Conservation (phyloP, 129 eudicot genomes). For the Helichrysum umbraculigerum region DNA sequence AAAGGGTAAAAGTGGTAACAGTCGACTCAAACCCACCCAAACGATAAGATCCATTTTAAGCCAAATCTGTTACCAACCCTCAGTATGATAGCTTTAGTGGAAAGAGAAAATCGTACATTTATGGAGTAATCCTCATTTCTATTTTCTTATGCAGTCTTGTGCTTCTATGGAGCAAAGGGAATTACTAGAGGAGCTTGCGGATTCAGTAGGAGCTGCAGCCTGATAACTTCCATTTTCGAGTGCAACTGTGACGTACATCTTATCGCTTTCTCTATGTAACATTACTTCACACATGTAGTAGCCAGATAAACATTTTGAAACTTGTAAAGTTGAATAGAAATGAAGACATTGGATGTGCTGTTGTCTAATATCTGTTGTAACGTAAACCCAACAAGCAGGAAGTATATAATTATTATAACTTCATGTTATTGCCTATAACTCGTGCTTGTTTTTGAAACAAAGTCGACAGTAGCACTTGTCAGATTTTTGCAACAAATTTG, state of each 20-base stretch:
- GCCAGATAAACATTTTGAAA: neutral
- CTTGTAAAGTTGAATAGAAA: slow-evolving; percentile 9
- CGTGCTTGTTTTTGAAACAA: neutral
- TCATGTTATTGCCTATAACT: neutral
- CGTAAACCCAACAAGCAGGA: neutral
- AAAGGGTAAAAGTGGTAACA: neutral
- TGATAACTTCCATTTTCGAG: slow-evolving; percentile 20
- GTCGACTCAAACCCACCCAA: neutral
- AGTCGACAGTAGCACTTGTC: neutral
- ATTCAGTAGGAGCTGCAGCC: slow-evolving; percentile 53
- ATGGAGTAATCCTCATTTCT: neutral
- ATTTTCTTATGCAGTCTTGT: slow-evolving; percentile 63
- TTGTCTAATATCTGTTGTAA: neutral
- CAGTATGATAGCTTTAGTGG: neutral
- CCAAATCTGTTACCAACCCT: neutral
- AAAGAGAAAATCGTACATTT: neutral
- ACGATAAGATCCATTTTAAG: no score
- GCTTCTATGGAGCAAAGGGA: slow-evolving; percentile 82
- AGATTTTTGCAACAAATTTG: neutral
- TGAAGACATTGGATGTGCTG: neutral
- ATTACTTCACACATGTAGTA: slow-evolving; percentile 8
- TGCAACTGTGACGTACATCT: neutral
- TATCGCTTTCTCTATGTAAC: neutral
- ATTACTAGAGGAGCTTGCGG: slow-evolving; percentile 87
- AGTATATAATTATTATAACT: no score